Base-by-base conservation (phyloP, 345 rosid genomes). In the Hirschfeldia incana region DNA sequence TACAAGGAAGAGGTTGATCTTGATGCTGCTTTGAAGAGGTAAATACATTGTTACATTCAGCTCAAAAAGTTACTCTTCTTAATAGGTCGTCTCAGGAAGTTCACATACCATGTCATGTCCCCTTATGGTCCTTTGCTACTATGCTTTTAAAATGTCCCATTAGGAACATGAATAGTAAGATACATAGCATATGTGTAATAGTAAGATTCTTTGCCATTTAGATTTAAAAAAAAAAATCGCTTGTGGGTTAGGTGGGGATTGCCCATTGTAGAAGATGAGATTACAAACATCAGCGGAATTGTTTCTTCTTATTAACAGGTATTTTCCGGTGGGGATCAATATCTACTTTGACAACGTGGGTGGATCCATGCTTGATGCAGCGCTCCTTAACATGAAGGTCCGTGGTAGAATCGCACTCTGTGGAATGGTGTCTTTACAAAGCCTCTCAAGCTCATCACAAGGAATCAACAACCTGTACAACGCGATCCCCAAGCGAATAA, bases 291-390 rank as follows among this genome's bases (percentile, higher is more conserved):
- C 57, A 49, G 57, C 17, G n/a, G 17, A 49, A 49, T 4, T 49
- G 7, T 49, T 49, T 44, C n/a, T 11, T 67, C 60, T 28, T 74
- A 49, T 57, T 9, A 15, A 57, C 77, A 90, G 97, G 81, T 86
- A 69, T 72, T 88, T 91, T 67, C 92, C 97, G 0, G 74, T 84
- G 55, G 97, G 94, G 44, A 89, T 91, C 39, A 85, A 86, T 73
- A 85, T 91, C 74, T 91, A 89, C 82, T 91, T 89, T 0, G 93
- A 89, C 60, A 89, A 91, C n/a, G 97, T 91, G 30, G 97, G 96
- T 0, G 97, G 97, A 15, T 59, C 73, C 65, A 88, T 85, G 88
- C 89, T 91, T 51, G 97, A 91, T 59, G 89, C 91, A 53, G 97
- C 84, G 26, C 77, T 91, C 49, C 73, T 82, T 2, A 91, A 89